Conservation (phyloP, 1,139 yeast species). For the Debaryomycetaceae sp. region DNA sequence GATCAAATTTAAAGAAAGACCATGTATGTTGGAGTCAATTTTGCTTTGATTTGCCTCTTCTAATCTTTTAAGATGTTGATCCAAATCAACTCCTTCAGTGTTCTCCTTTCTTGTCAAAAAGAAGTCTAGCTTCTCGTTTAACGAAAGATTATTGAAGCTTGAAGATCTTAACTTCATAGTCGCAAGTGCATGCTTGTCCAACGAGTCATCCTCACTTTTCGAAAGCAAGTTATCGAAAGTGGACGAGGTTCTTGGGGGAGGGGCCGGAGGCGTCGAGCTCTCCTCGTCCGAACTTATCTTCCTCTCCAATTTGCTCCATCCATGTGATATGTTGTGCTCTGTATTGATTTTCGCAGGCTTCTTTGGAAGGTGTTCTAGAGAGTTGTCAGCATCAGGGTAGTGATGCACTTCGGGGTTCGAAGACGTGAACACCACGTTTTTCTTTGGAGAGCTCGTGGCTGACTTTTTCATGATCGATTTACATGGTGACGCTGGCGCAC, state of each 20-base stretch:
- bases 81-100: slow-evolving; percentile 21
- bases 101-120: slow-evolving; percentile 20
- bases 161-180: slow-evolving; percentile 19
- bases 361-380: not conserved
- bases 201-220: slow-evolving; percentile 12
- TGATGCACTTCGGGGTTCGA: slow-evolving; percentile 36
- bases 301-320: slow-evolving; percentile 21
- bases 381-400: slow-evolving; percentile 17
- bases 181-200: slow-evolving; percentile 20
- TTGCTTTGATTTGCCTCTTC: slow-evolving; percentile 24
- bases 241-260: slow-evolving; percentile 20
- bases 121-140: slow-evolving; percentile 39
- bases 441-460: slow-evolving; percentile 32
- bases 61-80: slow-evolving; percentile 33
- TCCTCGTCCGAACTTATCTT: slow-evolving; percentile 17
- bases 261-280: slow-evolving; percentile 28
- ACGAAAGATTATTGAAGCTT: slow-evolving; percentile 28
- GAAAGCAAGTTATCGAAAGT: slow-evolving; percentile 15
- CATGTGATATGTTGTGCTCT: slow-evolving; percentile 12
- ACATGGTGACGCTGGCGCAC: slow-evolving; percentile 25
- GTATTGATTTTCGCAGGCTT: slow-evolving; percentile 9
- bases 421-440: slow-evolving; percentile 36
- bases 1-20: slow-evolving; percentile 32
- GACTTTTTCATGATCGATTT: slow-evolving; percentile 41
- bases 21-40: slow-evolving; percentile 33